Evolutionary conservation across 768 basidiomycete genomes (phyloP).

Genomic region (Suillus subaureus): DNA sequence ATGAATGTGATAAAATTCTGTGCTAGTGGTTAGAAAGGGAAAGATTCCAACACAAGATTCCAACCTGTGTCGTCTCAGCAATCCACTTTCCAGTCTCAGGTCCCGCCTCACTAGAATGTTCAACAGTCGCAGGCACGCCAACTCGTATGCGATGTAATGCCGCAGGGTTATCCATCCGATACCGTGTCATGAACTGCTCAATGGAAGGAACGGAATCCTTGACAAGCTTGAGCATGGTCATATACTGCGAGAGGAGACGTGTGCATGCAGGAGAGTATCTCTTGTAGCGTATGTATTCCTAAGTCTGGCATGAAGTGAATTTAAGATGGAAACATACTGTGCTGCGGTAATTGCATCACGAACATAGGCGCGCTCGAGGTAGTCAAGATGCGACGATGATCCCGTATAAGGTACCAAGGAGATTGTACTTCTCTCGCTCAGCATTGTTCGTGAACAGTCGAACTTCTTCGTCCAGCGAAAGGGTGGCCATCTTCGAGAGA

Average conservation of each 20-base stretch:
- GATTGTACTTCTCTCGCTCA: constrained; percentile 87
- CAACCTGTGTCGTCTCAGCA: constrained; percentile 93
- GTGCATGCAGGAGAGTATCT: constrained; percentile 98
- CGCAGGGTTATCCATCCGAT: constrained; percentile 91
- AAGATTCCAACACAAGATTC: constrained; percentile 12
- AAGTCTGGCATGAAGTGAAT: constrained; percentile 4
- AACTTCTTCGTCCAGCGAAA: constrained; percentile 89
- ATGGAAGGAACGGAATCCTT: constrained; percentile 83
- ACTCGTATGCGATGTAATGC: constrained; percentile 88
- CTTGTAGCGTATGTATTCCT: constrained; percentile 31
- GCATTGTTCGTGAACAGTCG: constrained; percentile 85
- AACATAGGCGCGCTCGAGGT: constrained; percentile 94
- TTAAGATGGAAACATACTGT: constrained; percentile 62
- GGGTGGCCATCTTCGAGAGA: constrained; percentile 34
- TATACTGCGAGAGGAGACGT: constrained; percentile 92
- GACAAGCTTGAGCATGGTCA: constrained; percentile 95
- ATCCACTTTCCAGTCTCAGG: constrained; percentile 97
- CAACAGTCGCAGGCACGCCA: constrained; percentile 95
- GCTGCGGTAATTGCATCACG: constrained; percentile 88
- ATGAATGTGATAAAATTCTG: constrained; percentile 98
- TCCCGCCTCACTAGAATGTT: constrained; percentile 91
- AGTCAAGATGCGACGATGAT: constrained; percentile 91
- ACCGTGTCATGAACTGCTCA: constrained; percentile 90
- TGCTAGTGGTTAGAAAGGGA: background rate
- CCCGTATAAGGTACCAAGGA: constrained; percentile 87